These are phyloP conservation scores for Bacidia rubella DNA, from an alignment of 495 filamentous ascomycete genomes.

Conservation along the genomic window DNA sequence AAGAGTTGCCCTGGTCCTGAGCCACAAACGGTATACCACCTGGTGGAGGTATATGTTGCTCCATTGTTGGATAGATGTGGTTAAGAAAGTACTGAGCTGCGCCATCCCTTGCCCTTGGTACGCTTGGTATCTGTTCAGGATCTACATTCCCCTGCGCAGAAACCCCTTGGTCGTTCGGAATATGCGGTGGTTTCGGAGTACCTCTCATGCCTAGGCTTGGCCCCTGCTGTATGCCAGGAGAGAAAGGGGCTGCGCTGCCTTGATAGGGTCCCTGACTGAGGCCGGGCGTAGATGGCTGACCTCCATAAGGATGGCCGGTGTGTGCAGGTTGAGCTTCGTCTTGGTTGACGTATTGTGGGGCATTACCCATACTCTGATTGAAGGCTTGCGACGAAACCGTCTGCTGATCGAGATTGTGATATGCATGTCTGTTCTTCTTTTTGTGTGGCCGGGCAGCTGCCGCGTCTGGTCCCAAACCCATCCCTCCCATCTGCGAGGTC, in stretches of 20 bases:
- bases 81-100: slow-evolving; percentile 71
- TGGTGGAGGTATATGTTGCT: slow-evolving; percentile 78
- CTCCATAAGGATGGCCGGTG: slow-evolving; percentile 23
- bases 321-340: slow-evolving; percentile 38
- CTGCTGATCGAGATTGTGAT: slow-evolving; percentile 71
- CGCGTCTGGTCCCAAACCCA: slow-evolving; percentile 57
- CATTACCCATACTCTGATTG: slow-evolving; percentile 43
- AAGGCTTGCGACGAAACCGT: slow-evolving; percentile 49
- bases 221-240: slow-evolving; percentile 29
- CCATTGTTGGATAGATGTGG: slow-evolving; percentile 87
- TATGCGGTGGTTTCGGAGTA: slow-evolving; percentile 9
- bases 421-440: slow-evolving; percentile 91
- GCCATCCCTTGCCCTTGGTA: slow-evolving; percentile 71
- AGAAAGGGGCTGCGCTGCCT: slow-evolving; percentile 39
- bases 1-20: slow-evolving; percentile 91
- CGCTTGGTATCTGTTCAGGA: slow-evolving; percentile 84
- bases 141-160: slow-evolving; percentile 67
- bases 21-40: slow-evolving; percentile 83
- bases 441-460: slow-evolving; percentile 44
- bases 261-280: slow-evolving; percentile 49
- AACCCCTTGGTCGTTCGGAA: slow-evolving; percentile 27
- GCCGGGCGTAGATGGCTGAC: slow-evolving; percentile 39
- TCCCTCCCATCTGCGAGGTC: slow-evolving; percentile 73
- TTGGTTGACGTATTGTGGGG: slow-evolving; percentile 60
- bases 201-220: slow-evolving; percentile 7